phyloP scores from a whole-genome alignment of 2,329 filamentous ascomycete species.

The Ophioceras dolichostomum region DNA sequence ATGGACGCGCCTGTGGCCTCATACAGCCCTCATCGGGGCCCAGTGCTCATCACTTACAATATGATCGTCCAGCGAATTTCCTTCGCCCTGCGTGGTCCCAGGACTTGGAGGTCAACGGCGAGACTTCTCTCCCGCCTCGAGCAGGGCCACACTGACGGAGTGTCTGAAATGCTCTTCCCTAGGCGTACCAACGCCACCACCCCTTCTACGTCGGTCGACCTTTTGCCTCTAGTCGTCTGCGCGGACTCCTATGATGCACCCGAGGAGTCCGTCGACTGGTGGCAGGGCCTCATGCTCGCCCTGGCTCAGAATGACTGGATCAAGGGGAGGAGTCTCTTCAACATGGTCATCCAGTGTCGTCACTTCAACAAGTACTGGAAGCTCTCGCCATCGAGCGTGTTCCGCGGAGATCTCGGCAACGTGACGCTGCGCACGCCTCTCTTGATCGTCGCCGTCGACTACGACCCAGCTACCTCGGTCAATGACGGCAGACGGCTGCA shows the following conservation, averaged over 20 bases:
- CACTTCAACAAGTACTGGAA: constrained; percentile 33
- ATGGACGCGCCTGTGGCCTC: constrained; percentile 22
- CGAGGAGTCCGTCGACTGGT: constrained; percentile 27
- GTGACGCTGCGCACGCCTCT: constrained; percentile 28
- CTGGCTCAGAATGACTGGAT: constrained; percentile 34
- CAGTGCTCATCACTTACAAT: constrained; percentile 33
- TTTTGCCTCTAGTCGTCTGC: constrained; percentile 29
- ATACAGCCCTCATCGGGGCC: constrained; percentile 24
- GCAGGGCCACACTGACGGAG: constrained; percentile 29
- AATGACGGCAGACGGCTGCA: constrained; percentile 31
- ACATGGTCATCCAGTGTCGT: constrained; percentile 29
- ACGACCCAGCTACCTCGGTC: constrained; percentile 37
- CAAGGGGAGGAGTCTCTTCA: constrained; percentile 32
- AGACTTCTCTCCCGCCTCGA: constrained; percentile 30
- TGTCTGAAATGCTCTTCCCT: no score
- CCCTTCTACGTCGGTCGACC: constrained; percentile 25
- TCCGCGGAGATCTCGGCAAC: constrained; percentile 28
- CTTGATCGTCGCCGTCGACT: constrained; percentile 33
- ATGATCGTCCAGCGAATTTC: constrained; percentile 26
- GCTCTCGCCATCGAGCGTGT: constrained; percentile 28
- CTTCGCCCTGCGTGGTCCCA: constrained; percentile 27
- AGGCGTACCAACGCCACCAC: constrained; percentile 13
- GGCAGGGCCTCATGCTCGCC: constrained; percentile 30
- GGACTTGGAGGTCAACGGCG: constrained; percentile 27
- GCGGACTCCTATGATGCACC: constrained; percentile 31